Evolutionary conservation across 495 filamentous ascomycete species (phyloP), one percentile per base, ranked within the genome.

Genomic region (Letharia lupina): DNA sequence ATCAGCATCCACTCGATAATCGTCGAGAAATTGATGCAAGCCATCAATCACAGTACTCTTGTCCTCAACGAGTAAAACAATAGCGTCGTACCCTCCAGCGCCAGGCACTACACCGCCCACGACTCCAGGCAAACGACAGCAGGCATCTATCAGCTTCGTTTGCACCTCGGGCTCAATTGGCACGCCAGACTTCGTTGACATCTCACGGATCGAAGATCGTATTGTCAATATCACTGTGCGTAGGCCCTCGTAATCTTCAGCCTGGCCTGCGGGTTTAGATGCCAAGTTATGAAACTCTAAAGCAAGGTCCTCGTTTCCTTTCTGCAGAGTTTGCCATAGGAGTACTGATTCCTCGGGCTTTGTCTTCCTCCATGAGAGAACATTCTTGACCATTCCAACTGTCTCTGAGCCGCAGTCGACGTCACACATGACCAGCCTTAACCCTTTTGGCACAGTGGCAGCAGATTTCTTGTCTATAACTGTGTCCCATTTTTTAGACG

Each of bases 371-470:
- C 94, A 98, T 56, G 81, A 81, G 6, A 97, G 79, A 20, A 98
- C 89, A 73, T 89, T 84, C 80, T 90, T 95, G 35, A 96, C 94
- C 93, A 98, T 96, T 9, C 91, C 86, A 0, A 93, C 92, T 16
- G 93, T 96, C 73, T 93, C 81, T n/a, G 86, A 90, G 56, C 94
- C 94, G 71, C 94, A 96, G 74, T 95, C 89, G 20, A 98, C 94
- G 73, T 98, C 94, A 67, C 91, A 96, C 85, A 98, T 91, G 11
- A 96, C 86, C 67, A 98, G 77, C 59, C 86, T 80, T 66, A 91
- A 78, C 1, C 86, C 86, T 1, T 79, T 80, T 0, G 89, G 89
- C 11, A 93, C 80, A 70, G 77, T 77, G 68, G 88, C 84, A 37
- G 80, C 81, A 35, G 37, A 28, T 33, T 80, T 76, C 70, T 93